A percentile compares a stretch with the other conserved stretches of the same genome.
phyloP scores from a whole-genome alignment of 768 basidiomycete genomes.

The Tylopilus rubrobrunneus region DNA sequence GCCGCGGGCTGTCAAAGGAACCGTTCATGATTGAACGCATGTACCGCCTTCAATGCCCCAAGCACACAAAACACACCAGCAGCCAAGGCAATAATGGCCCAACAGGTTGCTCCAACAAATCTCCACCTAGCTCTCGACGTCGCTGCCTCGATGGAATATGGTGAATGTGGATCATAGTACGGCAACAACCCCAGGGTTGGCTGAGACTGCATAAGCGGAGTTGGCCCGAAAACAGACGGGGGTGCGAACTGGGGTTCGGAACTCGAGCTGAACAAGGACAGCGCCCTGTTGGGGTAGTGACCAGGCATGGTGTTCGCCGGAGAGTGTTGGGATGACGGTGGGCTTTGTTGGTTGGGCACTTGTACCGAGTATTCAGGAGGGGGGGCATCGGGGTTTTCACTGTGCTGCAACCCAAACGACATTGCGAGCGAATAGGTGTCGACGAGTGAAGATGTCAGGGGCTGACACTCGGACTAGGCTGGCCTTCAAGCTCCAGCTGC shows the following conservation, averaged over 20 bases:
- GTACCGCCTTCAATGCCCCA: conserved; percentile 18
- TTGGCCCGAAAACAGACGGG: conserved; percentile 34
- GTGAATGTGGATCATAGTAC: conserved; percentile 43
- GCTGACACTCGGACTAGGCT: neutral
- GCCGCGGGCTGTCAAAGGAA: neutral
- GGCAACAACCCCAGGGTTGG: conserved; percentile 32
- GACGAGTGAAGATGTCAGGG: neutral
- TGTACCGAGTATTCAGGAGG: conserved; percentile 28
- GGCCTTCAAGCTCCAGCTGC: neutral
- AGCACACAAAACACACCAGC: conserved; percentile 25
- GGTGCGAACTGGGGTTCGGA: conserved; percentile 13
- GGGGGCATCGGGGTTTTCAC: conserved; percentile 26
- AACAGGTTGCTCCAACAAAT: conserved; percentile 39
- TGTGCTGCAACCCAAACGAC: conserved; percentile 18
- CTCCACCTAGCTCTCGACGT: conserved; percentile 39
- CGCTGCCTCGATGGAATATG: conserved; percentile 37
- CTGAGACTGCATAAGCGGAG: conserved; percentile 36
- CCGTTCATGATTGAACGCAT: neutral
- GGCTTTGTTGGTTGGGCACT: conserved; percentile 11
- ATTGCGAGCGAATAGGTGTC: conserved; percentile 3
- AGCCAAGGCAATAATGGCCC: conserved; percentile 35
- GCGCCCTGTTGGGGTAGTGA: conserved; percentile 11
- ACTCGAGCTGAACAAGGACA: conserved; percentile 17
- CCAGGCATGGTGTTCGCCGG: conserved; percentile 11
- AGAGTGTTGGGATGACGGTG: conserved; percentile 18